Conservation (phyloP, 345 rosid species). For the Microcos paniculata region DNA sequence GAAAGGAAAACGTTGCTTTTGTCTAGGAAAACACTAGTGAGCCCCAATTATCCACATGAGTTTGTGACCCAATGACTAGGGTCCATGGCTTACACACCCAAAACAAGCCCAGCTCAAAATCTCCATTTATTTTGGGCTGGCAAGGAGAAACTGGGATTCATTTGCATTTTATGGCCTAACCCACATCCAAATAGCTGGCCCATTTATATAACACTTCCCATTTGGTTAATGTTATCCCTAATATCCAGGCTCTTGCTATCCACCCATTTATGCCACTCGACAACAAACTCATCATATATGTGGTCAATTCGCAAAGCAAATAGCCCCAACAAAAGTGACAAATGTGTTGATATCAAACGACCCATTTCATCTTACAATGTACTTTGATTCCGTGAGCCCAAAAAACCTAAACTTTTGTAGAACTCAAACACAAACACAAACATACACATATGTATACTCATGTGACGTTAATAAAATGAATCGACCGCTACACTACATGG, state of each 20-base stretch:
- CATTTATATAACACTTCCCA: no score
- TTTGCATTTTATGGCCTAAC: no score
- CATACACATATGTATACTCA: neutral
- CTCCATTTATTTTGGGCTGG: no score
- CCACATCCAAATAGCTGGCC: no score
- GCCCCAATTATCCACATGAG: no score
- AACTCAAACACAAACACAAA: neutral
- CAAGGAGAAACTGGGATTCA: no score
- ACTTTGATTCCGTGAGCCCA: neutral
- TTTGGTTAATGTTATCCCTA: neutral
- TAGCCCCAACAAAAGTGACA: neutral
- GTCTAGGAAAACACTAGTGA: no score
- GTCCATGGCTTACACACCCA: no score
- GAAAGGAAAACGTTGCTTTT: no score
- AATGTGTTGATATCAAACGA: slow-evolving; percentile 5
- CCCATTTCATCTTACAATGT: neutral
- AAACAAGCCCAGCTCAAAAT: no score
- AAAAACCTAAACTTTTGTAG: neutral
- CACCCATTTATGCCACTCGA: neutral
- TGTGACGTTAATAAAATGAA: slow-evolving; percentile 9
- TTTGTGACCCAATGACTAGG: no score
- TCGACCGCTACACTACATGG: neutral
- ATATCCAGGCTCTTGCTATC: no score
- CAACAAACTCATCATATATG: neutral
- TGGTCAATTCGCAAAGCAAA: neutral